phyloP scores from a whole-genome alignment of 2,329 filamentous ascomycete species.

The Gaeumannomyces sp. region DNA sequence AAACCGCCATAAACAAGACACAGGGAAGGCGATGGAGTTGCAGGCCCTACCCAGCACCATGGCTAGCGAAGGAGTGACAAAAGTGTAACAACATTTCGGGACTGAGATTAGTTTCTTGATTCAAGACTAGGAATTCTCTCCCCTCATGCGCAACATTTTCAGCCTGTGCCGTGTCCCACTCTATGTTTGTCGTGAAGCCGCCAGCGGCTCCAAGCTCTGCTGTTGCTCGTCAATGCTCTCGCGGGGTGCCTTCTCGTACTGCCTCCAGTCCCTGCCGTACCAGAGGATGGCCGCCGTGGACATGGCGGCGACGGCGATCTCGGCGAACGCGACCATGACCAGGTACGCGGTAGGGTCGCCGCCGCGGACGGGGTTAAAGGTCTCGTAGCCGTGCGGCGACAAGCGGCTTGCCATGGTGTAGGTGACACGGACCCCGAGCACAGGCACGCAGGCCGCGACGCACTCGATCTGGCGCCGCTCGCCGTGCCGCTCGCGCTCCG shows the following conservation, averaged over 20 bases:
- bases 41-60: too few species aligned
- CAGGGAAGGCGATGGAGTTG: too few species aligned
- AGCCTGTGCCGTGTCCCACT: not conserved
- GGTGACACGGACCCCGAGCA: conserved; percentile 22
- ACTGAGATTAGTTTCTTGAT: not conserved
- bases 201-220: not conserved
- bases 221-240: too few species aligned
- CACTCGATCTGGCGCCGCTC: conserved; percentile 24
- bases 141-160: not conserved
- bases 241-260: conserved; percentile 1
- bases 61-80: too few species aligned
- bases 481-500: conserved; percentile 10
- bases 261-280: conserved; percentile 9
- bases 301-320: conserved; percentile 22
- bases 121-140: not conserved
- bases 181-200: not conserved
- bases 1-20: too few species aligned
- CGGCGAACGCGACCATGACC: conserved; percentile 25
- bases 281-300: conserved; percentile 8
- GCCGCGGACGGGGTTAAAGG: conserved; percentile 14
- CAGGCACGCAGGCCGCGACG: conserved; percentile 21
- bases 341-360: conserved; percentile 22
- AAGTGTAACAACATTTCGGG: too few species aligned
- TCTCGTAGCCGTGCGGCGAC: conserved; percentile 2
- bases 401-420: conserved; percentile 22